A percentile compares a stretch with the other conserved stretches of the same genome.
Evolutionary conservation across 352 stramenopile genomes (phyloP).

Genomic region (Phytophthora sojae): DNA sequence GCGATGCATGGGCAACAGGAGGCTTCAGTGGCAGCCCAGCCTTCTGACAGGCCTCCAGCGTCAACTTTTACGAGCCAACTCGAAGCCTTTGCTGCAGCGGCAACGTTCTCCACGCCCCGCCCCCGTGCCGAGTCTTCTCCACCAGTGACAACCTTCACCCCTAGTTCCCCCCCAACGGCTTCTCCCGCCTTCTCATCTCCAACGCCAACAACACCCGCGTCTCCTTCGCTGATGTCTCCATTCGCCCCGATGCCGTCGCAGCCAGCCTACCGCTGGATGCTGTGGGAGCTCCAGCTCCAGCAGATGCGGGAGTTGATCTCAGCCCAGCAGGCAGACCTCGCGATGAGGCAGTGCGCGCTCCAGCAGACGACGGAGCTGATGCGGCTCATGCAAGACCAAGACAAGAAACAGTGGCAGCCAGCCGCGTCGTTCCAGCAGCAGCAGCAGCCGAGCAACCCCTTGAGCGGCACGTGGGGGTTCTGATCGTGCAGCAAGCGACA

Average conservation of each 20-base stretch:
- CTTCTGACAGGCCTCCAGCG: slow-evolving; percentile 1
- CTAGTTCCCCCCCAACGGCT: not conserved
- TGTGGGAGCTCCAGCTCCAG: slow-evolving; percentile 31
- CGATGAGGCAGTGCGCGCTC: slow-evolving; percentile 21
- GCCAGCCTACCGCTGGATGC: slow-evolving; percentile 24
- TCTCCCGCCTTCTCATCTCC: slow-evolving; percentile 2
- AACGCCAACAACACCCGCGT: not conserved
- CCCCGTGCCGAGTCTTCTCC: slow-evolving; percentile 1
- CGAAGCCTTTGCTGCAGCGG: slow-evolving; percentile 1
- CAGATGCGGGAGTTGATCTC: slow-evolving; percentile 26
- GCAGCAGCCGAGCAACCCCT: not conserved
- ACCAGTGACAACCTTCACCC: not conserved
- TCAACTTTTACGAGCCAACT: not conserved
- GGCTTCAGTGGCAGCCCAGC: not conserved
- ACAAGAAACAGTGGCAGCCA: slow-evolving; percentile 14
- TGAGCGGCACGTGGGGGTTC: slow-evolving; percentile 4
- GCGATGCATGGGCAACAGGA: slow-evolving; percentile 13
- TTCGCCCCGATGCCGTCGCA: slow-evolving; percentile 8
- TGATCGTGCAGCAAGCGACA: not conserved
- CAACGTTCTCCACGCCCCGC: slow-evolving; percentile 1
- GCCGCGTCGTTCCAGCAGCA: slow-evolving; percentile 1
- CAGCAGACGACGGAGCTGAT: slow-evolving; percentile 30
- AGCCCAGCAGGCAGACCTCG: slow-evolving; percentile 27
- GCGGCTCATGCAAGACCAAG: slow-evolving; percentile 23
- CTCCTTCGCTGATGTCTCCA: not conserved